Evolutionary conservation across 2,329 filamentous ascomycete species (phyloP), one percentile per base, ranked within the genome.

Genomic region (Samsoniella hepiali): DNA sequence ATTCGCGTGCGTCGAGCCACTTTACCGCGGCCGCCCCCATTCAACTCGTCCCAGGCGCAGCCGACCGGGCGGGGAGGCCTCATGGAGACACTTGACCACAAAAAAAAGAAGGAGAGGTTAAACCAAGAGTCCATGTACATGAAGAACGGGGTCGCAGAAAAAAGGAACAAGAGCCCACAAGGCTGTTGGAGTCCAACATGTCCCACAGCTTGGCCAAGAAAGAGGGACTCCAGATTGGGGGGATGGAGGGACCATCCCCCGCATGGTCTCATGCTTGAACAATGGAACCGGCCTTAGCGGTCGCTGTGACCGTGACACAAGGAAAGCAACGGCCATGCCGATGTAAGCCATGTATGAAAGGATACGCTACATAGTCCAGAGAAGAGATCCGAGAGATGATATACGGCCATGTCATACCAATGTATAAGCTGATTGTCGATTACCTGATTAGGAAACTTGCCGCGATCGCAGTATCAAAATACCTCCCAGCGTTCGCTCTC

Each of bases 151-250:
- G 47, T 51, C 36, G 51, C 47, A 60, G 22, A 51, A 51, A 59
- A 51, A 40, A 51, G 57, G 55, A 58, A 17, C 44, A 42, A n/a
- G 29, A 53, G 40, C 38, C 58, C 58, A 61, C 58, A 61, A 61
- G 58, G 58, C 58, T 61, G 38, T 61, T 61, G 58, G 49, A 44
- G 27, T 53, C 34, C 9, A 53, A 51, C 45, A 31, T 53, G 58
- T 61, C 50, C 58, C 58, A 61, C 58, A 53, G 29, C 58, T 10
- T 15, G 17, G 29, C 29, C 27, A 42, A 54, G 49, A 42, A 61
- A 45, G 58, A 61, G 38, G 34, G 47, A 60, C 58, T 60, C 38
- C 17, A 49, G 42, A 36, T 27, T 22, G 54, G 54, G 51, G n/a
- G 42, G 42, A 10, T 22, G n/a, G 29, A 10, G 45, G 38, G 29